Conservation (phyloP, 129 eudicot genomes). For the Flaveria brownii region DNA sequence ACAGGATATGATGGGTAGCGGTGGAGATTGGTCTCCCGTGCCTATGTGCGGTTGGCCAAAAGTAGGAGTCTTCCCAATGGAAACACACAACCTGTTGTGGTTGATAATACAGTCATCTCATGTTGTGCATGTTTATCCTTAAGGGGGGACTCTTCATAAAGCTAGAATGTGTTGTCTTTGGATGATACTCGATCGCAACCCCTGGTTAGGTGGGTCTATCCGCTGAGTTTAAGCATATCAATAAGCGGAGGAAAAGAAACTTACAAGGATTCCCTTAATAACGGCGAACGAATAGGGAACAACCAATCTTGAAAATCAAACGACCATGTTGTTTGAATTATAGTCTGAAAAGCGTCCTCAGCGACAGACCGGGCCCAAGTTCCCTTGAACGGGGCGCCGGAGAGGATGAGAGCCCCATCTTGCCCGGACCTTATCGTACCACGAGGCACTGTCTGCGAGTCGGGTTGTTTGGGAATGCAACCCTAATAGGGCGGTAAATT, state of each 20-base stretch:
- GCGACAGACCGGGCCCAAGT: background rate
- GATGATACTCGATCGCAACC: background rate
- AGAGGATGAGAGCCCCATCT: background rate
- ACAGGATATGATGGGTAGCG: too few species aligned
- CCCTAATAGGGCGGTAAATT: too few species aligned
- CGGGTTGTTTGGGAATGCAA: too few species aligned
- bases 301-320: too few species aligned
- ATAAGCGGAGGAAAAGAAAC: background rate
- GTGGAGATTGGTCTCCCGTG: background rate
- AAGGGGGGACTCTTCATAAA: too few species aligned
- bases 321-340: too few species aligned
- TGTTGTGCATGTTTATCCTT: too few species aligned
- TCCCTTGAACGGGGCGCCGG: background rate
- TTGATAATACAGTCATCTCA: background rate
- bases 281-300: background rate
- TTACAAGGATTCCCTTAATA: background rate
- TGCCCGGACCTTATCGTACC: too few species aligned
- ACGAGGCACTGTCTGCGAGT: background rate
- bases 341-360: too few species aligned
- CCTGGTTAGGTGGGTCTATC: conserved; percentile 6
- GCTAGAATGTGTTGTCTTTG: too few species aligned
- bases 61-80: too few species aligned
- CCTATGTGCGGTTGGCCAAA: background rate
- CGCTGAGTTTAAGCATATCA: conserved; percentile 6
- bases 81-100: background rate